A percentile compares a stretch with the other conserved stretches of the same genome.
Conservation (phyloP, 305 asterid genomes). For the Fraxinus angustifolia region DNA sequence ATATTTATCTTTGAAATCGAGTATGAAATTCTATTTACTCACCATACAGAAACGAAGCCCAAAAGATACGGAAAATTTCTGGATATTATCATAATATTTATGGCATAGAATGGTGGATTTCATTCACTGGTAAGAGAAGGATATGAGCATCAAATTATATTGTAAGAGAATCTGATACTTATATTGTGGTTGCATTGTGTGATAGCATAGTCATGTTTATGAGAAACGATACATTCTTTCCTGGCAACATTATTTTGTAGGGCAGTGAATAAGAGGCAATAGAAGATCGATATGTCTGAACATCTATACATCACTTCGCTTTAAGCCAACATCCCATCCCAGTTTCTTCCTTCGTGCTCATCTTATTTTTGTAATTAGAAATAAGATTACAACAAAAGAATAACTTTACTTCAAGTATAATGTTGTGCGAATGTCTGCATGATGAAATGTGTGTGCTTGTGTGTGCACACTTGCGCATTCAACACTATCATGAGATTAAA, state of each 20-base stretch:
- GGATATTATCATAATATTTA: background rate
- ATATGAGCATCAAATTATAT: background rate
- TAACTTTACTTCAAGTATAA: background rate
- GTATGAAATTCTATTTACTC: too few species aligned
- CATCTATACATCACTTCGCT: background rate
- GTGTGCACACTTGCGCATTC: background rate
- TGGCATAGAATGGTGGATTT: background rate
- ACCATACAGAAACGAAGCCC: background rate
- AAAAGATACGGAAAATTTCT: background rate
- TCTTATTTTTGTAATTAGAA: background rate
- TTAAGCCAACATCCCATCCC: background rate
- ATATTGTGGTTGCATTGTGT: background rate
- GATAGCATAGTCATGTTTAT: background rate
- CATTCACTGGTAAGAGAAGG: background rate
- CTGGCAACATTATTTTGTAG: background rate
- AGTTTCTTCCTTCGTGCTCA: background rate
- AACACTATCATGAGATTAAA: background rate
- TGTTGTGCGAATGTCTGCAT: background rate
- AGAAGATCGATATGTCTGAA: background rate
- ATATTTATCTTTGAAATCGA: too few species aligned
- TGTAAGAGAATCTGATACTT: background rate
- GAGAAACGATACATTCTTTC: background rate
- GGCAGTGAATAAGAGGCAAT: background rate
- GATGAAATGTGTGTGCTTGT: background rate
- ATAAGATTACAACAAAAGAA: background rate